Evolutionary conservation across 352 stramenopile species (phyloP).

Genomic region (Phytophthora brassicae): DNA sequence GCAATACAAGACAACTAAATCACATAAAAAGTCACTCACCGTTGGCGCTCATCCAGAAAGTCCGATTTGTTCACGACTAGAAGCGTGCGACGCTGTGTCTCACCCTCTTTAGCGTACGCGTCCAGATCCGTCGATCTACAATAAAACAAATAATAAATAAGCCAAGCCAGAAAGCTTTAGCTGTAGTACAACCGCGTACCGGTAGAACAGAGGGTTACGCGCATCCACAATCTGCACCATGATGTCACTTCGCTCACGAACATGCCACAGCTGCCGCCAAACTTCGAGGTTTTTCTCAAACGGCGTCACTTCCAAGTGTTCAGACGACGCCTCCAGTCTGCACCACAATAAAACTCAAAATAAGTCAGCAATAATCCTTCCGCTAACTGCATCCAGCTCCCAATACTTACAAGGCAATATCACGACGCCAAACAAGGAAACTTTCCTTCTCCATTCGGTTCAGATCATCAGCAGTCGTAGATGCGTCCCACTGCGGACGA

Average conservation of each 20-base stretch:
- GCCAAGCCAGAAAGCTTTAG: background rate
- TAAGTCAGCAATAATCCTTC: slow-evolving; percentile 10
- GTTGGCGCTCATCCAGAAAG: slow-evolving; percentile 93
- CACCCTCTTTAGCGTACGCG: slow-evolving; percentile 93
- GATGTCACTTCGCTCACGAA: slow-evolving; percentile 97
- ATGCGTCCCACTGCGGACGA: slow-evolving; percentile 93
- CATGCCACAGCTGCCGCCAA: slow-evolving; percentile 99
- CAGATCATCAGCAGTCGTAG: slow-evolving; percentile 95
- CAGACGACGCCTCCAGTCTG: slow-evolving; percentile 76
- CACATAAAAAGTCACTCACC: slow-evolving; percentile 40
- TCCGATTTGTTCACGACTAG: slow-evolving; percentile 99
- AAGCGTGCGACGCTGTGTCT: slow-evolving; percentile 88
- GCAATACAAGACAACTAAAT: background rate
- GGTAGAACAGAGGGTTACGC: slow-evolving; percentile 98
- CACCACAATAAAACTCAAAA: slow-evolving; percentile 3
- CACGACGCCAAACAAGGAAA: slow-evolving; percentile 98
- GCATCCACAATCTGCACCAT: slow-evolving; percentile 99
- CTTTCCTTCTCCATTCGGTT: slow-evolving; percentile 95
- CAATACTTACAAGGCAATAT: slow-evolving; percentile 89
- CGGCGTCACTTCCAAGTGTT: slow-evolving; percentile 93
- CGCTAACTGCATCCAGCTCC: background rate
- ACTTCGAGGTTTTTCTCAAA: slow-evolving; percentile 99
- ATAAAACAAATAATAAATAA: slow-evolving; percentile 13
- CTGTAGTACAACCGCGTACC: slow-evolving; percentile 26
- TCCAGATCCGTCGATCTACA: slow-evolving; percentile 93